Base-by-base conservation (phyloP, 192 early-diverging fungal species). In the Spizellomyces punctatus region DNA sequence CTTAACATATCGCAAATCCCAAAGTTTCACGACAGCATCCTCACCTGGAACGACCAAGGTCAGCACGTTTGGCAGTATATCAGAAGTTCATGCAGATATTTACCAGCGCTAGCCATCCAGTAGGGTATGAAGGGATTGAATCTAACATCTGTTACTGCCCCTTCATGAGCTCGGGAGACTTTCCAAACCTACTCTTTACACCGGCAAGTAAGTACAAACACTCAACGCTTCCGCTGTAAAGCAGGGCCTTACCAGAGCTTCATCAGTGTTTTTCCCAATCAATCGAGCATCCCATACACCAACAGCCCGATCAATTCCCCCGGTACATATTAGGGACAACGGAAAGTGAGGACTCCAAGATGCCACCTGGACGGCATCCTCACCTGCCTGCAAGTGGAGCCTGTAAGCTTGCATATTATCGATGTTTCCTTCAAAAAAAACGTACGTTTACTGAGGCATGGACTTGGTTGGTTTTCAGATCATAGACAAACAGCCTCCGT, bases 101-200 rank as follows among this genome's bases (percentile, higher is more conserved):
- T 61, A 69, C 85, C 87, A 19, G 81, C 78, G 6, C 80, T 84
- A 0, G 91, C 90, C 57, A 93, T 68, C 91, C 90, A 92, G 73
- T 91, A 90, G 12, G 91, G 91, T 57, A 91, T 73, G 69, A 90
- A 91, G 22, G 91, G 90, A 66, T 86, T 90, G 84, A 91, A 92
- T 27, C 81, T 67, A 9, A 90, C 81, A 22, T 84, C 79, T 9
- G 82, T 88, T 9, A 89, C 77, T 1, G 81, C 44, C 2, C 72
- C 79, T 4, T 60, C 72, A 62, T 89, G 85, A 1, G 80, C 81
- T 10, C 74, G 50, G 8, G 66, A 64, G 5, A 71, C 65, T 56
- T 72, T 77, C 91, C 90, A 92, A 0, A 87, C 83, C 73, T 79
- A 48, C 21, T 17, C 8, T 50, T 36, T 36, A 36, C 27, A 36